Base-by-base conservation (phyloP, 2,329 filamentous ascomycete genomes). In the Elsinoe necatrix region DNA sequence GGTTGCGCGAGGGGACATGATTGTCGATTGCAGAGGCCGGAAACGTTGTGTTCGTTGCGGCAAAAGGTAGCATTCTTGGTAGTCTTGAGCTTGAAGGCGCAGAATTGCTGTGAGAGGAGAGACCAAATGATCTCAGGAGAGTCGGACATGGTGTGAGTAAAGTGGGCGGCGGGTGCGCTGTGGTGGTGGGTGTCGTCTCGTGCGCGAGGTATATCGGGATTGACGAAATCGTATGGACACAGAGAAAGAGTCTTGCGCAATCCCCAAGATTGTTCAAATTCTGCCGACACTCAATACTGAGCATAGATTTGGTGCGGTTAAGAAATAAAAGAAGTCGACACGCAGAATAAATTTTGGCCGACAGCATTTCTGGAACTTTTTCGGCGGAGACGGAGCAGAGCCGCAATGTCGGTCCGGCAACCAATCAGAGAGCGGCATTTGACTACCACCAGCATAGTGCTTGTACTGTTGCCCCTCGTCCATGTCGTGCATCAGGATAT, bases 91-190 rank as follows among this genome's bases (percentile, higher is more conserved):
- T 96, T 96, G 79, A 91, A 97, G 54, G 87, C 85, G 77, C 93
- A 97, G 71, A 93, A 95, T 69, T 92, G 87, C 73, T 93, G 88
- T 73, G 95, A 95, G 64, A 96, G 95, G 58, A 96, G 88, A 71
- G 91, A 85, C 93, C 93, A 98, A 62, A 97, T 86, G 63, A 97
- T 95, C 74, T 97, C 92, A 1, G 54, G 54, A 7, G 54, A 56
- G 42, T 56, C 54, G 25, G 54, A 47, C 54, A 56, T 56, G 43
- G n/a, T 56, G 55, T 52, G 16, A 29, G 45, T 47, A 27, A 52
- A 20, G n/a, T n/a, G 12, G 27, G 5, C 8, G 18, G 5, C 14
- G 45, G 2, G 12, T n/a, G n/a, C n/a, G n/a, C n/a, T n/a, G n/a
- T n/a, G 48, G 23, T 18, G 29, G 11, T 11, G 29, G 2, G 2